Percentiles rank a stretch among this genome's conserved stretches.
Evolutionary conservation across 2,329 filamentous ascomycete species (phyloP).

Genomic region (Pseudopyrenochaeta lycopersici): DNA sequence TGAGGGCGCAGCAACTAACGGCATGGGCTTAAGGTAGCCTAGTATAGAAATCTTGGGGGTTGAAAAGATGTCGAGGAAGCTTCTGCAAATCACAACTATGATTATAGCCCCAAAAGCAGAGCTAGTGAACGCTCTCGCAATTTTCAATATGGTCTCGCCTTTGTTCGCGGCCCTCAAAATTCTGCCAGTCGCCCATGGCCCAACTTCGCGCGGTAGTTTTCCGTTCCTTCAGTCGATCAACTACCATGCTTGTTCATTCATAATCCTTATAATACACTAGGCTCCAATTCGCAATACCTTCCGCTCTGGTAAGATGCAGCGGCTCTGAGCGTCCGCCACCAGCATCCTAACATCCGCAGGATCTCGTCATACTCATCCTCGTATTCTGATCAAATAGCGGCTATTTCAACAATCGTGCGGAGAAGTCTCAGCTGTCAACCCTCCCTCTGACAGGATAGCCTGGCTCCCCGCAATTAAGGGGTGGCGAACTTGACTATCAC

Average conservation of each 20-base stretch:
- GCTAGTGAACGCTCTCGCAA: background rate
- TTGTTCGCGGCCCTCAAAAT: background rate
- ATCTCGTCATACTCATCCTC: constrained; percentile 27
- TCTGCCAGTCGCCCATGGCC: background rate
- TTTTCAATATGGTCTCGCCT: background rate
- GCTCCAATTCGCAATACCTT: background rate
- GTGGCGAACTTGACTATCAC: background rate
- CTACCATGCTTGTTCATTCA: background rate
- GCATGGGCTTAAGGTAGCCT: constrained; percentile 1
- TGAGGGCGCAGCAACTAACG: constrained; percentile 13
- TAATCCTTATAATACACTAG: background rate
- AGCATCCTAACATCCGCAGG: constrained; percentile 14
- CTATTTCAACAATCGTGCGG: constrained; percentile 8
- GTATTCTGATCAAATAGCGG: constrained; percentile 14
- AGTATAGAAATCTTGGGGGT: background rate
- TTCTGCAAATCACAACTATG: constrained; percentile 6
- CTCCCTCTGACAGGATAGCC: background rate
- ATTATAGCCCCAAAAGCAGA: background rate
- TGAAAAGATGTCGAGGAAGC: background rate
- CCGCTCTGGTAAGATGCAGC: background rate
- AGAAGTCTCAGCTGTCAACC: background rate
- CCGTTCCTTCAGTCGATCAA: background rate
- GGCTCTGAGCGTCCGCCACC: background rate
- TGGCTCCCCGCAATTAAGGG: constrained; percentile 1
- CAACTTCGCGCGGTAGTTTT: background rate